These are phyloP conservation scores for Claviceps arundinis DNA, from an alignment of 2,329 filamentous ascomycete species.

Conservation along the genomic window DNA sequence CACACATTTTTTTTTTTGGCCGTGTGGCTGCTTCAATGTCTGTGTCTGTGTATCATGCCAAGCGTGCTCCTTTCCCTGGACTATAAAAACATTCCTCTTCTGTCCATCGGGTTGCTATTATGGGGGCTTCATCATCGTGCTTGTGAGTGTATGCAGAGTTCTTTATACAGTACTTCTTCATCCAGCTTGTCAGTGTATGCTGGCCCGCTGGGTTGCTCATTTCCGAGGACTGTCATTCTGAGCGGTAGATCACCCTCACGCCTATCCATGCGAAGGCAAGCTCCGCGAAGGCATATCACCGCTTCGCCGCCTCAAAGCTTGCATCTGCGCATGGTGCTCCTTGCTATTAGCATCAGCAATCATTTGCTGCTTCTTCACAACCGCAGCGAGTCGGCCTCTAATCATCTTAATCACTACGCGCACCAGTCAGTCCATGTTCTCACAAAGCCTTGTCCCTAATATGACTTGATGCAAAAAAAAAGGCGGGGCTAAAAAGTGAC, in stretches of 20 bases:
- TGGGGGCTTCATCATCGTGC: background rate
- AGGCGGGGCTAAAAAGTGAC: background rate
- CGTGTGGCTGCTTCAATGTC: conserved; percentile 2
- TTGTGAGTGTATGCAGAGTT: background rate
- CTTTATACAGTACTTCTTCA: background rate
- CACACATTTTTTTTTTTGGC: background rate
- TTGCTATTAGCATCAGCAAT: conserved; percentile 44
- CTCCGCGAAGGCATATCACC: conserved; percentile 43
- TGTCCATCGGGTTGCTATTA: background rate
- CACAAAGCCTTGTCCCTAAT: too few species aligned
- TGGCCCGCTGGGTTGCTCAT: too few species aligned
- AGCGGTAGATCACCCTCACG: conserved; percentile 10
- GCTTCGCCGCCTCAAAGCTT: conserved; percentile 34
- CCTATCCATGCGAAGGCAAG: conserved; percentile 33
- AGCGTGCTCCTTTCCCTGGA: background rate
- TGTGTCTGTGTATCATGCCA: background rate
- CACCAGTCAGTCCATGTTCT: background rate
- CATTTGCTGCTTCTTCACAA: conserved; percentile 48
- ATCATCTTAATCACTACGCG: conserved; percentile 49
- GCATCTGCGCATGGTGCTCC: conserved; percentile 30
- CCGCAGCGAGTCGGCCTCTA: conserved; percentile 36
- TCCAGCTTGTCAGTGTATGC: background rate
- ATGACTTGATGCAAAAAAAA: background rate
- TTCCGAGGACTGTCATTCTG: too few species aligned
- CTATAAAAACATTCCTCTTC: background rate